These are phyloP conservation scores for Talaromyces amestolkiae DNA, from an alignment of 2,329 filamentous ascomycete species.

Conservation along the genomic window DNA sequence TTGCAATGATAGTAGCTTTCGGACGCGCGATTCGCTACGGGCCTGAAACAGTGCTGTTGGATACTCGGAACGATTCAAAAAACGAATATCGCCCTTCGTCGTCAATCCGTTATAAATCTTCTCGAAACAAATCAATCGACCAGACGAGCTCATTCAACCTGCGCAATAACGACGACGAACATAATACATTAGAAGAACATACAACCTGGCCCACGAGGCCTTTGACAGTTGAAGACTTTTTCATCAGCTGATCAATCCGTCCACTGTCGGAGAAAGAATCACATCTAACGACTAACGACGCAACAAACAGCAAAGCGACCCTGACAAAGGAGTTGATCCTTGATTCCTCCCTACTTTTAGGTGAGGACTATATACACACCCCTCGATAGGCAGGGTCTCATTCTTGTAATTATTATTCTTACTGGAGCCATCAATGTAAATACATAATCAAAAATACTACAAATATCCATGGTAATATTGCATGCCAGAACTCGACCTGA, in stretches of 20 bases:
- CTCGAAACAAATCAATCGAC: not conserved
- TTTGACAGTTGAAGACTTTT: conserved; percentile 14
- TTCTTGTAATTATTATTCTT: not conserved
- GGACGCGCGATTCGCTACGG: conserved; percentile 50
- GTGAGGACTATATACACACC: not conserved
- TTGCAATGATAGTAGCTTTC: conserved; percentile 49
- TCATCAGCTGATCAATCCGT: not conserved
- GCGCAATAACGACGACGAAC: not conserved
- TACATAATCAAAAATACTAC: not conserved
- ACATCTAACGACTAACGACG: not conserved
- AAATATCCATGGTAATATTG: not conserved
- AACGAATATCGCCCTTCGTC: not conserved
- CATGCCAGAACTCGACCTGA: not conserved
- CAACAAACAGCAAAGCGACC: not conserved
- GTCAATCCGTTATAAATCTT: not conserved
- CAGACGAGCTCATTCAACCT: not conserved
- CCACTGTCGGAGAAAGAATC: not conserved
- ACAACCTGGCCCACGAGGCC: conserved; percentile 5
- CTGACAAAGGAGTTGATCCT: not conserved
- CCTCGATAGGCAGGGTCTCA: not conserved
- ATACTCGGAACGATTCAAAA: not conserved
- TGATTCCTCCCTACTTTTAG: not conserved
- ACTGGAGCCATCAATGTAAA: not conserved
- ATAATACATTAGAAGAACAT: not conserved
- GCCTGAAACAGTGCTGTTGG: conserved; percentile 40